A percentile compares a stretch with the other conserved stretches of the same genome.
phyloP scores from a whole-genome alignment of 176 grass and related monocot species.

The Secale cereale region DNA sequence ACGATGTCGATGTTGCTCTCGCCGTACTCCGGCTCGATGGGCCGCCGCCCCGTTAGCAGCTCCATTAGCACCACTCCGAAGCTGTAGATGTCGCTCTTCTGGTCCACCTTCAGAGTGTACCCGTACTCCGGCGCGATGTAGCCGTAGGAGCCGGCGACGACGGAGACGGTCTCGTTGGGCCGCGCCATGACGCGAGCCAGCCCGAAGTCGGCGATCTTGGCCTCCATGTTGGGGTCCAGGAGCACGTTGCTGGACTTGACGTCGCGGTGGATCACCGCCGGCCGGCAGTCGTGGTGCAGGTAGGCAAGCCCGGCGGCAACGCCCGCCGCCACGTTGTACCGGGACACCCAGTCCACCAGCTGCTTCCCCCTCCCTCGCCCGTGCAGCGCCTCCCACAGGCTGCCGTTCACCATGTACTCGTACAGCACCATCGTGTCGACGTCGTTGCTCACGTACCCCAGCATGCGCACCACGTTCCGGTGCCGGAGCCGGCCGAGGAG shows the following conservation, averaged over 20 bases:
- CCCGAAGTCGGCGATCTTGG: conserved; percentile 88
- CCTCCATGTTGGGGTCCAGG: conserved; percentile 77
- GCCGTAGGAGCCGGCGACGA: conserved; percentile 87
- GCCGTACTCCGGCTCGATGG: conserved; percentile 76
- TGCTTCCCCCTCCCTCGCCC: conserved; percentile 49
- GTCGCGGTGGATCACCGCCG: conserved; percentile 89
- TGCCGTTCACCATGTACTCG: conserved; percentile 96
- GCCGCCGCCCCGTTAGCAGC: conserved; percentile 71
- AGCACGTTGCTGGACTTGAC: conserved; percentile 98
- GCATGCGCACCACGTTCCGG: conserved; percentile 84
- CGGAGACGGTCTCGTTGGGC: conserved; percentile 73
- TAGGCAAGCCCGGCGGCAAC: conserved; percentile 83
- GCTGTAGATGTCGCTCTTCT: conserved; percentile 99
- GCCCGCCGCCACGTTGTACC: conserved; percentile 84
- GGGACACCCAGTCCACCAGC: conserved; percentile 77
- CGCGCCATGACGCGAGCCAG: conserved; percentile 82
- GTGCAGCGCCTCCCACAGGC: conserved; percentile 92
- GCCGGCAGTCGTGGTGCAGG: conserved; percentile 92
- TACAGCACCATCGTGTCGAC: conserved; percentile 90
- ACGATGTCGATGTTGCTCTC: conserved; percentile 69
- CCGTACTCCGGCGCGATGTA: conserved; percentile 97
- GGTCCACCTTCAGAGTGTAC: conserved; percentile 90
- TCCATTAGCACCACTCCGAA: conserved; percentile 91
- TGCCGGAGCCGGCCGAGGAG: conserved; percentile 83
- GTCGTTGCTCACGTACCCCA: conserved; percentile 90